Base-by-base conservation (phyloP, 2,329 filamentous ascomycete genomes). In the Colletotrichum chrysophilum region DNA sequence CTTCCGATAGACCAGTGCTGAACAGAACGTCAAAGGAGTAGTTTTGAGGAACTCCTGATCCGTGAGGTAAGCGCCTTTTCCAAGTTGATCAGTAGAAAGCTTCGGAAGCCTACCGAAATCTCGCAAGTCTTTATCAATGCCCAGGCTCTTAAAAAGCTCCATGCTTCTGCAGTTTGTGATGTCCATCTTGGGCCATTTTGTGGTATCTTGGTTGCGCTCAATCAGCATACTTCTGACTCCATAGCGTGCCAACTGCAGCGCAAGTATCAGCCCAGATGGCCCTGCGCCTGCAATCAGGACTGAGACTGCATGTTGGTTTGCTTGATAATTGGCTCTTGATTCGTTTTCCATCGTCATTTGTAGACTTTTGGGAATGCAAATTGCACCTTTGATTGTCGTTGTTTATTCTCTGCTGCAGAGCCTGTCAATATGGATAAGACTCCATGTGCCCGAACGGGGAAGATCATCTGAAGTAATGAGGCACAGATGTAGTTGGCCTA, bases 201-300 rank as follows among this genome's bases (percentile, higher is more conserved):
- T 66, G 38, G 64, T 66, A 16, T 66, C 64, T 10, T 30, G 13
- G 26, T 52, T 66, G 21, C 64, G 64, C 64, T 66, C 64, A 24
- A 48, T 13, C 12, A 52, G 36, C 13, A 66, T 21, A 10, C 34
- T 48, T 36, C 86, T 82, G 77, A 92, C 89, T 61, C 86, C 85
- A 69, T 88, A 85, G 77, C 88, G 87, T 28, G 89, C 86, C 8
- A 92, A 86, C 4, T 91, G 85, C 4, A 91, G 84, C 16, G 84
- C 86, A 28, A 88, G 84, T 14, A 89, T 82, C 4, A 89, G 84
- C 21, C 88, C 88, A 0, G 87, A 86, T 4, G 88, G 88, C n/a
- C 88, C 88, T 24, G 88, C 88, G 68, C 88, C 88, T 16, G 88
- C 86, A 65, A 89, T 85, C 43, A 89, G 43, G 16, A 66, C 64